These are phyloP conservation scores for Alternaria triticina DNA, from an alignment of 2,329 filamentous ascomycete genomes.

Conservation along the genomic window DNA sequence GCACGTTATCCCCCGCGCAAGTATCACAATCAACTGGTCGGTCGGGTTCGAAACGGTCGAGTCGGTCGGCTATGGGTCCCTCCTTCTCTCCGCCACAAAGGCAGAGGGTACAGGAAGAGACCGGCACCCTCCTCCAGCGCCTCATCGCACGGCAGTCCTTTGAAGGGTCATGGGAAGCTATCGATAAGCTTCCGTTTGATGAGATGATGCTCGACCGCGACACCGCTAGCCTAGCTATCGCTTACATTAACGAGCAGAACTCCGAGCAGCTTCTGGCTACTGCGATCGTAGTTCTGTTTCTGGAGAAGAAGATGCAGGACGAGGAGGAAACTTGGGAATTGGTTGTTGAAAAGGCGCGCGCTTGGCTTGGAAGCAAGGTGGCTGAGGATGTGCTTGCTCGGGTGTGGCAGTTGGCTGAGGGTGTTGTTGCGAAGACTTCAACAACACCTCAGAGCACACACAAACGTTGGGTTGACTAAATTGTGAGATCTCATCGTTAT, in stretches of 20 bases:
- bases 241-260: background rate
- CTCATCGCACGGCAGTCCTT: constrained; percentile 5
- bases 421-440: background rate
- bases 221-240: background rate
- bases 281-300: background rate
- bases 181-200: background rate
- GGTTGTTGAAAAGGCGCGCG: constrained; percentile 9
- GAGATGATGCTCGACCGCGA: background rate
- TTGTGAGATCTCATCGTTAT: too few species aligned
- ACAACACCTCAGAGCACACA: background rate
- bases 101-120: background rate
- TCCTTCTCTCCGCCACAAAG: background rate
- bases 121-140: background rate
- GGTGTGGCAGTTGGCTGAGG: background rate
- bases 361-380: background rate
- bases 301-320: constrained; percentile 3
- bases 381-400: background rate
- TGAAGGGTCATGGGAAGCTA: background rate
- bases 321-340: constrained; percentile 5
- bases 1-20: background rate
- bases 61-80: background rate
- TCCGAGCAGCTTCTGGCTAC: background rate
- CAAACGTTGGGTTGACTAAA: too few species aligned
- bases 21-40: background rate
- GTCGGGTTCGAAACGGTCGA: background rate